These are phyloP conservation scores for Sporothrix dimorphospora DNA, from an alignment of 2,329 filamentous ascomycete genomes.

Conservation along the genomic window DNA sequence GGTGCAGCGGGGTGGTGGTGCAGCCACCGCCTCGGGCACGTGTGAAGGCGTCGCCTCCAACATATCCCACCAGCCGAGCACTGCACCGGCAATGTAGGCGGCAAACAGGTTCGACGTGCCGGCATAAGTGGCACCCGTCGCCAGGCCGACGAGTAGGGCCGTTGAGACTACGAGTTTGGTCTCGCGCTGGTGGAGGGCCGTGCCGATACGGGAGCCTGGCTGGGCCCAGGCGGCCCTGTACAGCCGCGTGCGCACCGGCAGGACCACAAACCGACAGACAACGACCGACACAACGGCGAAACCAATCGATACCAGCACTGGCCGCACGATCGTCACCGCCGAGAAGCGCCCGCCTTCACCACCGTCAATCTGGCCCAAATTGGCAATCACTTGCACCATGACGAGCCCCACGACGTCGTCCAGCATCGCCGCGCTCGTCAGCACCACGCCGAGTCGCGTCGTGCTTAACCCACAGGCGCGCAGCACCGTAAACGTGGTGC, in stretches of 20 bases:
- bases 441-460: conserved; percentile 59
- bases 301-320: conserved; percentile 52
- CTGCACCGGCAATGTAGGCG: conserved; percentile 64
- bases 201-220: conserved; percentile 33
- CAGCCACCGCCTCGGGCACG: neutral
- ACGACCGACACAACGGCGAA: conserved; percentile 56
- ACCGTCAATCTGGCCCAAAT: conserved; percentile 50
- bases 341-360: conserved; percentile 29
- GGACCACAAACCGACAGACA: conserved; percentile 49
- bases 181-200: conserved; percentile 34
- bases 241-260: conserved; percentile 44
- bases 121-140: conserved; percentile 59
- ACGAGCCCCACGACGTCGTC: conserved; percentile 79
- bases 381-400: conserved; percentile 75
- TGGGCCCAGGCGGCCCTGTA: conserved; percentile 42
- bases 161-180: conserved; percentile 53
- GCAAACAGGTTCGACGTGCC: conserved; percentile 66
- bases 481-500: conserved; percentile 66
- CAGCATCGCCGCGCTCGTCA: conserved; percentile 76
- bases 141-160: conserved; percentile 51
- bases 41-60: neutral
- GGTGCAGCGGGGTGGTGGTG: neutral
- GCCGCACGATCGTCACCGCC: conserved; percentile 48
- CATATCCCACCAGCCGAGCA: conserved; percentile 62
- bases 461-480: conserved; percentile 47